A percentile compares a stretch with the other conserved stretches of the same genome.
Conservation (phyloP, 495 filamentous ascomycete genomes). For the Neurospora sp. region DNA sequence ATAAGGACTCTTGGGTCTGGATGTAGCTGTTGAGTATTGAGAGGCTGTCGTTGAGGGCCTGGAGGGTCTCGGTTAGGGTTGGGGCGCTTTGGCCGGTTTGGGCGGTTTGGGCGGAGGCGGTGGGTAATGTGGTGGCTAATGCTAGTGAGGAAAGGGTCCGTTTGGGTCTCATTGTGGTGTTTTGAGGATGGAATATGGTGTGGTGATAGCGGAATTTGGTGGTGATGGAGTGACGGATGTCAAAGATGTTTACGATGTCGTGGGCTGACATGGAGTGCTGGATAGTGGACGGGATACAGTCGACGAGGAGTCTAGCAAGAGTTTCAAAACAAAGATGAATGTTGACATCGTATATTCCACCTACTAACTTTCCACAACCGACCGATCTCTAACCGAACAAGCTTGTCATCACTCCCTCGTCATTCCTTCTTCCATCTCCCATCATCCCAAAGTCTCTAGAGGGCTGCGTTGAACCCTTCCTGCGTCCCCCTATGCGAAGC, state of each 20-base stretch:
- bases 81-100: background rate
- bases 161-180: background rate
- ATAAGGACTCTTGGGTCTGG: conserved; percentile 27
- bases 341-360: background rate
- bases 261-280: background rate
- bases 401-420: background rate
- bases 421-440: background rate
- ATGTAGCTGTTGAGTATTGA: conserved; percentile 37
- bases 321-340: background rate
- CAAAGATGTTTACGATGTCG: background rate
- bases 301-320: background rate
- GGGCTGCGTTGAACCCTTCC: background rate
- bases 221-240: background rate
- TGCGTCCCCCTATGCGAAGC: background rate
- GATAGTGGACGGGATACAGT: background rate
- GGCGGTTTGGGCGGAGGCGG: background rate
- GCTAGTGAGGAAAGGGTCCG: background rate
- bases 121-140: background rate
- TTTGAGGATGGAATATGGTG: background rate
- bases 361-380: background rate
- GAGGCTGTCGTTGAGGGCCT: conserved; percentile 28
- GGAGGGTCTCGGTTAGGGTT: conserved; percentile 25
- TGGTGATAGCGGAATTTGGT: background rate
- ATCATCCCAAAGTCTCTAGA: background rate
- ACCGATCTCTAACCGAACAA: background rate